Conservation (phyloP, 2,329 filamentous ascomycete species). For the Phyllachora maydis region DNA sequence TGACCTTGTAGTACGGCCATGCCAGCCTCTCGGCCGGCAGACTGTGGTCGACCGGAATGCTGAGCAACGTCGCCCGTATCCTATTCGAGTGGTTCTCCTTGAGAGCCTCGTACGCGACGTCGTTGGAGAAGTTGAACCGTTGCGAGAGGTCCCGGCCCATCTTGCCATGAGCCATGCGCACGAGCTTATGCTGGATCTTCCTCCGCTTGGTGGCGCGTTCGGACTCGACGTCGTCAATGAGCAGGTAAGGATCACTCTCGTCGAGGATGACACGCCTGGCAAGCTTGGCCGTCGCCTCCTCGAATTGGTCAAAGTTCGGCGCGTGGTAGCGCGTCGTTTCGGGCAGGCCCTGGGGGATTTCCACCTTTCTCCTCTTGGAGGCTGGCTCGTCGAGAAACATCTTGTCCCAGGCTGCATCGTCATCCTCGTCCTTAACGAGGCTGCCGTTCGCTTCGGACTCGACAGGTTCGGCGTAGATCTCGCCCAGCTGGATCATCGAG, state of each 20-base stretch:
- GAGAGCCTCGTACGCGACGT: constrained; percentile 83
- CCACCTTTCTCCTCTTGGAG: constrained; percentile 41
- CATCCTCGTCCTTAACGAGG: constrained; percentile 16
- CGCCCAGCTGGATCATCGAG: constrained; percentile 30
- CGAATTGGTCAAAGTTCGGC: constrained; percentile 64
- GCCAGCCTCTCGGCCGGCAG: constrained; percentile 79
- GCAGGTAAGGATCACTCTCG: constrained; percentile 68
- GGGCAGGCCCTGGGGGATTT: constrained; percentile 29
- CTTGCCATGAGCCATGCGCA: constrained; percentile 46
- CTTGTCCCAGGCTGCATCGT: constrained; percentile 41
- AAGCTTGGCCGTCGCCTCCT: constrained; percentile 48
- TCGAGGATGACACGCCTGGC: constrained; percentile 69
- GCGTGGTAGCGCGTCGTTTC: constrained; percentile 37
- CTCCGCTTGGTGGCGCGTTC: constrained; percentile 40
- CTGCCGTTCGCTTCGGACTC: constrained; percentile 6
- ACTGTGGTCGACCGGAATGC: constrained; percentile 84
- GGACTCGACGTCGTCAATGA: constrained; percentile 58
- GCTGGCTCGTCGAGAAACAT: constrained; percentile 32
- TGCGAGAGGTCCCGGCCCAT: constrained; percentile 53
- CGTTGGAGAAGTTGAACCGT: constrained; percentile 91
- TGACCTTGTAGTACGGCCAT: constrained; percentile 91
- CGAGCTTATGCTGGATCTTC: constrained; percentile 33
- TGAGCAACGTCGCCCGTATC: constrained; percentile 77
- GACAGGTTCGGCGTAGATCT: constrained; percentile 7
- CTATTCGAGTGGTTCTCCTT: constrained; percentile 97